Conservation (phyloP, 129 eudicot species). For the Arctium lappa region DNA sequence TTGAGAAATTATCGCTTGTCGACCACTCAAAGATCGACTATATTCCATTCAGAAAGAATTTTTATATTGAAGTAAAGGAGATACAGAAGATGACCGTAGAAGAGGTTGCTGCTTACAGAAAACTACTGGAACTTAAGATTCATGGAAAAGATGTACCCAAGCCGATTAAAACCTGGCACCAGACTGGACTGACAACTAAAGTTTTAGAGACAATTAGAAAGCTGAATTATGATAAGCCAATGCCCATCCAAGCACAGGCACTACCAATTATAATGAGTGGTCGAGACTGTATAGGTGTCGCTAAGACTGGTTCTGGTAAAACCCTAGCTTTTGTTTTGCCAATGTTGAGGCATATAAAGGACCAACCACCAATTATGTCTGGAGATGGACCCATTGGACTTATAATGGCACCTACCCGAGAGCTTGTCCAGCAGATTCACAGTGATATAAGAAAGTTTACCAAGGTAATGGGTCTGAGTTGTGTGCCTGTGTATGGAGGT, state of each 20-base stretch:
- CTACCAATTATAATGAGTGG: constrained; percentile 81
- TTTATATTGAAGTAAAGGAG: constrained; percentile 70
- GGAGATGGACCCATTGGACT: constrained; percentile 88
- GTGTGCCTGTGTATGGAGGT: constrained; percentile 88
- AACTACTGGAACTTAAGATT: constrained; percentile 60
- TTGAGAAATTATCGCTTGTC: constrained; percentile 61
- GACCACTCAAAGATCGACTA: constrained; percentile 78
- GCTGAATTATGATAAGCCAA: constrained; percentile 67
- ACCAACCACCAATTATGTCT: constrained; percentile 58
- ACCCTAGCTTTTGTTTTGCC: constrained; percentile 80
- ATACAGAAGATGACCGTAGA: constrained; percentile 55
- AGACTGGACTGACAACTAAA: constrained; percentile 62
- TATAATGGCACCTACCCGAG: constrained; percentile 81
- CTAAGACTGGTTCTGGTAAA: constrained; percentile 82
- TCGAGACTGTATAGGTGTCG: constrained; percentile 76
- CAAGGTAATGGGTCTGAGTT: constrained; percentile 58
- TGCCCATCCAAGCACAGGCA: constrained; percentile 79
- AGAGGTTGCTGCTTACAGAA: constrained; percentile 62
- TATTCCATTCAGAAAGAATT: constrained; percentile 61
- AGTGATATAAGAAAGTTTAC: constrained; percentile 66
- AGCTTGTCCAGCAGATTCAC: constrained; percentile 83
- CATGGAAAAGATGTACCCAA: constrained; percentile 83
- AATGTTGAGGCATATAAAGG: constrained; percentile 82
- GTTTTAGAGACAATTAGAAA: constrained; percentile 61
- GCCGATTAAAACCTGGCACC: constrained; percentile 76